Conservation (phyloP, 805 yeast species). For the Teunomyces stri region DNA sequence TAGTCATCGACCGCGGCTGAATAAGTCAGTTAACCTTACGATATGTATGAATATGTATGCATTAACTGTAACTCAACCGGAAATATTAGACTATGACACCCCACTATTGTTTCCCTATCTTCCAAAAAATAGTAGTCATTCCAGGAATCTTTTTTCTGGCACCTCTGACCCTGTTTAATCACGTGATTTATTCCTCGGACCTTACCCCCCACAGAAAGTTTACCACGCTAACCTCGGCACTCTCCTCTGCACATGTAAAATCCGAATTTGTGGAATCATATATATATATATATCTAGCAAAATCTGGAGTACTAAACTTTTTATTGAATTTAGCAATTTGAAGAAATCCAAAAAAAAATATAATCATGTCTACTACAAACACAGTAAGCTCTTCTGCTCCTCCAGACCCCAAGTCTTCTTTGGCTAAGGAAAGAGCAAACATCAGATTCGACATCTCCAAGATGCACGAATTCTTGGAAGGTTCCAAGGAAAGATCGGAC, state of each 20-base stretch:
- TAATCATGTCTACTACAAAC: constrained; percentile 7
- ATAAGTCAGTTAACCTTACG: not conserved
- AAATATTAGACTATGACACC: not conserved
- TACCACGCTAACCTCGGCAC: constrained; percentile 1
- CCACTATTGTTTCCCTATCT: not conserved
- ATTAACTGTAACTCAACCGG: not conserved
- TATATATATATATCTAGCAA: constrained; percentile 6
- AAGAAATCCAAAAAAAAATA: not conserved
- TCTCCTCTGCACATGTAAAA: constrained; percentile 9
- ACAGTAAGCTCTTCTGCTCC: constrained; percentile 10
- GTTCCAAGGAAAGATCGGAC: constrained; percentile 45
- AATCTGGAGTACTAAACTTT: constrained; percentile 3
- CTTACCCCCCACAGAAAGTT: constrained; percentile 4
- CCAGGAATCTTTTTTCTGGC: not conserved
- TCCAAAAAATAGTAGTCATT: not conserved
- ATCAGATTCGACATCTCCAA: constrained; percentile 34
- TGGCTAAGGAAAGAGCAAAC: constrained; percentile 44
- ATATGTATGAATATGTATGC: not conserved
- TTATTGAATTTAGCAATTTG: not conserved
- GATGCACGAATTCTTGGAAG: constrained; percentile 58
- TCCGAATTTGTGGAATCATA: constrained; percentile 1
- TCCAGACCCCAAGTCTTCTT: constrained; percentile 32
- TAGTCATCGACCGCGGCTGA: not conserved
- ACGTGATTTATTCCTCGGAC: constrained; percentile 7
- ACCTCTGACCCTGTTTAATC: not conserved